Evolutionary conservation across 345 rosid genomes (phyloP).

Genomic region (Brassica carinata): DNA sequence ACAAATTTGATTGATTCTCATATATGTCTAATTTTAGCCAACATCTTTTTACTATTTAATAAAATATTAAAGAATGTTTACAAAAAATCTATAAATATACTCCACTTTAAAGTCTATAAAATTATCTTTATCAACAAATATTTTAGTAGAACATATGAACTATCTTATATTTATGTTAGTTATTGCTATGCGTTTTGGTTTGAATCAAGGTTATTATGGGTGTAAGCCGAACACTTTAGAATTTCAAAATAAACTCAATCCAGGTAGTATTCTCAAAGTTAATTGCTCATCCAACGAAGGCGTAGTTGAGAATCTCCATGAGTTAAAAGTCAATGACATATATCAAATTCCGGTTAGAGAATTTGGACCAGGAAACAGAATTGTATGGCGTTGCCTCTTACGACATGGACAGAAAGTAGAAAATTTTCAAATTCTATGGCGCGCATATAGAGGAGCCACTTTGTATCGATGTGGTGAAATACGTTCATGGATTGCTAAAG

Average conservation of each 20-base stretch:
- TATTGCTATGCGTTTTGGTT: too few species aligned
- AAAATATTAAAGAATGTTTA: too few species aligned
- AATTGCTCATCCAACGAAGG: background rate
- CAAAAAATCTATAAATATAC: too few species aligned
- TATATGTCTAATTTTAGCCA: too few species aligned
- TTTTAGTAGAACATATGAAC: too few species aligned
- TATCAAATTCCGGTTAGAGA: background rate
- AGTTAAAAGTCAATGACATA: background rate
- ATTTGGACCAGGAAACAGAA: background rate
- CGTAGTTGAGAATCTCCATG: background rate
- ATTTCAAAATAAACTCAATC: background rate
- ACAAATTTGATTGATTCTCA: too few species aligned
- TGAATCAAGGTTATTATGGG: too few species aligned
- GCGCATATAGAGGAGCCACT: background rate
- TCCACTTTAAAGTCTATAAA: too few species aligned
- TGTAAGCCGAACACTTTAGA: background rate
- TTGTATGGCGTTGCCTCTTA: background rate
- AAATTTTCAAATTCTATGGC: background rate
- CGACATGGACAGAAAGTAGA: background rate
- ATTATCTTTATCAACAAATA: too few species aligned
- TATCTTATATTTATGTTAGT: too few species aligned
- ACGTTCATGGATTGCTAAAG: background rate
- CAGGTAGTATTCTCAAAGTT: background rate
- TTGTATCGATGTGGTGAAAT: background rate
- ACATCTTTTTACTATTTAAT: too few species aligned